Evolutionary conservation across 225 moss, liverwort and hornwort genomes (phyloP).

Genomic region (Polytrichum formosum): DNA sequence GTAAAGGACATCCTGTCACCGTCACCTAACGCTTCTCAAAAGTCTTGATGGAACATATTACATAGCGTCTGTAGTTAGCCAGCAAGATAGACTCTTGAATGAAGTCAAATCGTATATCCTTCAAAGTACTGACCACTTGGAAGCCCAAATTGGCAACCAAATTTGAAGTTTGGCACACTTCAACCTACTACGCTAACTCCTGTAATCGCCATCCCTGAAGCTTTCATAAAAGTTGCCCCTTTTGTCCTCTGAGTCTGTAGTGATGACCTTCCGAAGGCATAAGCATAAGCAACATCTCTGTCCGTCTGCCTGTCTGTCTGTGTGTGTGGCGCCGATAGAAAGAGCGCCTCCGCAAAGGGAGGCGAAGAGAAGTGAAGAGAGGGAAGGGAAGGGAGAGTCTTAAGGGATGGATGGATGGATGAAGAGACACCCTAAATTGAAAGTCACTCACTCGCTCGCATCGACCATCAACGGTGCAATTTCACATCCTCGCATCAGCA

Average conservation of each 20-base stretch:
- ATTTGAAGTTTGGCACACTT: background rate
- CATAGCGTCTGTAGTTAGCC: background rate
- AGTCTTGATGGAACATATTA: background rate
- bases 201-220: background rate
- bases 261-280: too few relatives aligned
- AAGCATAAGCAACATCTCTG: too few relatives aligned
- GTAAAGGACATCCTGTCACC: background rate
- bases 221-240: background rate
- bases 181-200: background rate
- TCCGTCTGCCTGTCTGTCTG: too few relatives aligned
- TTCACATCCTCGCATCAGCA: too few relatives aligned
- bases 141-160: background rate
- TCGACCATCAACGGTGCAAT: too few relatives aligned
- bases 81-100: too few relatives aligned
- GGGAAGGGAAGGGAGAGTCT: background rate
- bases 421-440: constrained; percentile 1
- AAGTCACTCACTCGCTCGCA: too few relatives aligned
- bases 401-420: background rate
- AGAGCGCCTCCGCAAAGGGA: too few relatives aligned
- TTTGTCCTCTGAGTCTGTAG: background rate
- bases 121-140: background rate
- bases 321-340: background rate
- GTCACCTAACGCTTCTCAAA: background rate
- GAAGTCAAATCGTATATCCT: background rate
- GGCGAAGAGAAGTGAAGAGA: too few relatives aligned